Conservation (phyloP, 176 grass and related monocot species). For the Raddia distichophylla region DNA sequence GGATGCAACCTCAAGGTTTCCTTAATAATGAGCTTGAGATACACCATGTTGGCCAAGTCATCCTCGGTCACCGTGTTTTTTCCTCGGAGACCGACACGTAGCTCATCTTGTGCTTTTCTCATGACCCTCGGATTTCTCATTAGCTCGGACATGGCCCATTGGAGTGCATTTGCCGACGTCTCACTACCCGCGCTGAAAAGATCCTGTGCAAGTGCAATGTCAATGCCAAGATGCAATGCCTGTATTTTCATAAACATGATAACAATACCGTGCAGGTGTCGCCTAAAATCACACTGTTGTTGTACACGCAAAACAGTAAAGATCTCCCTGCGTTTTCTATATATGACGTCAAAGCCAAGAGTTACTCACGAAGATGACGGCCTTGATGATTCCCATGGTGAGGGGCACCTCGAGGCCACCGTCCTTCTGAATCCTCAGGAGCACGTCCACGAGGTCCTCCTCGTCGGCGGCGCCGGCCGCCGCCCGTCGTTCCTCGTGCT, state of each 20-base stretch:
- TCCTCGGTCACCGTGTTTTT: background rate
- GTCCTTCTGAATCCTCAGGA: background rate
- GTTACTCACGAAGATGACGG: background rate
- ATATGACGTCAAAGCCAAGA: too few relatives aligned
- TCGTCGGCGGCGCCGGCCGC: background rate
- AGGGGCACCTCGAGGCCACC: background rate
- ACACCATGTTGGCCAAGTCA: background rate
- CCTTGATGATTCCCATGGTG: constrained; percentile 17
- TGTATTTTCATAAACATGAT: too few relatives aligned
- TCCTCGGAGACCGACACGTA: background rate
- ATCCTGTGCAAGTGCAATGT: too few relatives aligned
- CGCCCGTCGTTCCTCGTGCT: constrained; percentile 2
- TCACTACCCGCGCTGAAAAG: background rate
- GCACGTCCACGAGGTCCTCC: background rate
- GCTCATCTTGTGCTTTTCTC: background rate
- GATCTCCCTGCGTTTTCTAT: too few relatives aligned
- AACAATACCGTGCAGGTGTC: too few relatives aligned
- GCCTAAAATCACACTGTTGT: too few relatives aligned
- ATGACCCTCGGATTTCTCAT: constrained; percentile 21
- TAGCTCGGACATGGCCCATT: constrained; percentile 36
- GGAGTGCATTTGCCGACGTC: background rate
- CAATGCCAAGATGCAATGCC: too few relatives aligned
- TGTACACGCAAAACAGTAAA: too few relatives aligned
- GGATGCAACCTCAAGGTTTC: constrained; percentile 28
- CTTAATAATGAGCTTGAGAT: constrained; percentile 16